These are phyloP conservation scores for Coniosporium tulheliwenetii DNA, from an alignment of 2,329 filamentous ascomycete species.

Conservation along the genomic window DNA sequence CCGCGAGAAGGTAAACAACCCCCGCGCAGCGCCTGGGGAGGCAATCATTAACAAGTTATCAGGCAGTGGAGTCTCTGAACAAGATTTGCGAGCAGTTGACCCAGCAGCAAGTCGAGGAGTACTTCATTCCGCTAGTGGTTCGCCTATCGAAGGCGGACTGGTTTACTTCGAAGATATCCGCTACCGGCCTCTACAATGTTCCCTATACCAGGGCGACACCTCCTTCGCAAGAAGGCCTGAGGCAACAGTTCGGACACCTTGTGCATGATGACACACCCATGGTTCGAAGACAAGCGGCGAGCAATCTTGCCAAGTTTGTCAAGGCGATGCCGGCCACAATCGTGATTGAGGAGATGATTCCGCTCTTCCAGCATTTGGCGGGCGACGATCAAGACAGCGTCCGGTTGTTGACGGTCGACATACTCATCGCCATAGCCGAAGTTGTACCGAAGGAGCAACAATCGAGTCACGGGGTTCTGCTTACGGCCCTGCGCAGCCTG, in stretches of 20 bases:
- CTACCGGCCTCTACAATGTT: slow-evolving; percentile 83
- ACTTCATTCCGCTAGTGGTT: slow-evolving; percentile 89
- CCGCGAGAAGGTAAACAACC: slow-evolving; percentile 65
- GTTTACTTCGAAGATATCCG: slow-evolving; percentile 99
- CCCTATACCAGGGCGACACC: slow-evolving; percentile 86
- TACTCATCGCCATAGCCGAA: slow-evolving; percentile 91
- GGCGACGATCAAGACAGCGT: slow-evolving; percentile 97
- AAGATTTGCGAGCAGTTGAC: slow-evolving; percentile 95
- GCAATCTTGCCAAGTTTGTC: slow-evolving; percentile 92
- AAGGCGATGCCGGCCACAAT: slow-evolving; percentile 87
- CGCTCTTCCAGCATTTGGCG: slow-evolving; percentile 91
- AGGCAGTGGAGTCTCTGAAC: slow-evolving; percentile 98
- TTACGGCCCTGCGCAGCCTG: slow-evolving; percentile 78
- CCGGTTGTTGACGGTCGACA: slow-evolving; percentile 85
- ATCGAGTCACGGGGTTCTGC: slow-evolving; percentile 80
- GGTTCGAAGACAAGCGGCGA: slow-evolving; percentile 93
- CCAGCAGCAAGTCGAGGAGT: slow-evolving; percentile 83
- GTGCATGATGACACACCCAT: slow-evolving; percentile 98
- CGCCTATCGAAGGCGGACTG: slow-evolving; percentile 98
- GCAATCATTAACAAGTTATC: background rate
- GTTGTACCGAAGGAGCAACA: slow-evolving; percentile 97
- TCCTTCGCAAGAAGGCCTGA: slow-evolving; percentile 76
- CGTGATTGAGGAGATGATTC: slow-evolving; percentile 97
- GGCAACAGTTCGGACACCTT: slow-evolving; percentile 80
- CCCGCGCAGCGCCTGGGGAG: too few species aligned